Conservation (phyloP, 768 basidiomycete species). For the Sarcodon sp. region DNA sequence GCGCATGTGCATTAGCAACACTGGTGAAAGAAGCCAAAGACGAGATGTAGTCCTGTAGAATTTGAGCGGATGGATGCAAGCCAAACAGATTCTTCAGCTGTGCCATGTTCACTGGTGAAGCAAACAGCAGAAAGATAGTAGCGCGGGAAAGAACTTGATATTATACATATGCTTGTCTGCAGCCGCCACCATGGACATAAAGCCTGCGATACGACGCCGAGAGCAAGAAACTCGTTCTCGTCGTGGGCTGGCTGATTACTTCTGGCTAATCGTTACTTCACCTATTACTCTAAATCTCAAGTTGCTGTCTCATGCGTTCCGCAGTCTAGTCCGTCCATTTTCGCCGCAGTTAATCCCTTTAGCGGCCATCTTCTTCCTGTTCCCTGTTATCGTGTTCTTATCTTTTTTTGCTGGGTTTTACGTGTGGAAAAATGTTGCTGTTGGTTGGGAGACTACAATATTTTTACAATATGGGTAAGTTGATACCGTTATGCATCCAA, state of each 20-base stretch:
- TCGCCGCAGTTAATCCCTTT: constrained; percentile 58
- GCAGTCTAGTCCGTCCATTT: constrained; percentile 30
- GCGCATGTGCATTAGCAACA: constrained; percentile 14
- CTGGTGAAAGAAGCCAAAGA: constrained; percentile 12
- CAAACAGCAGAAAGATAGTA: too few species aligned
- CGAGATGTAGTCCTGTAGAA: constrained; percentile 30
- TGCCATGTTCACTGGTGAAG: constrained; percentile 1
- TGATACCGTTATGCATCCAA: constrained; percentile 1
- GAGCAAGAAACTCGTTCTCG: too few species aligned
- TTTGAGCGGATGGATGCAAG: constrained; percentile 31
- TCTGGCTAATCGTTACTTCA: too few species aligned
- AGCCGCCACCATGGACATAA: too few species aligned
- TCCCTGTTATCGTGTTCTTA: constrained; percentile 49
- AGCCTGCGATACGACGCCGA: too few species aligned
- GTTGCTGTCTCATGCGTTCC: constrained; percentile 12
- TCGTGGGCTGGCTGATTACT: too few species aligned
- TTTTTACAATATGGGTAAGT: constrained; percentile 78
- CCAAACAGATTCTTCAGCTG: constrained; percentile 36
- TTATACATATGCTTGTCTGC: too few species aligned
- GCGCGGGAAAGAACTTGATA: too few species aligned
- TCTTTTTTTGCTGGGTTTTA: constrained; percentile 59
- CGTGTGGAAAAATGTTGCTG: constrained; percentile 63
- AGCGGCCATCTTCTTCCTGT: constrained; percentile 40
- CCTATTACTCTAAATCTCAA: constrained; percentile 5
- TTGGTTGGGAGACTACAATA: constrained; percentile 55